Evolutionary conservation across 345 rosid species (phyloP).

Genomic region (Dimocarpus longan): DNA sequence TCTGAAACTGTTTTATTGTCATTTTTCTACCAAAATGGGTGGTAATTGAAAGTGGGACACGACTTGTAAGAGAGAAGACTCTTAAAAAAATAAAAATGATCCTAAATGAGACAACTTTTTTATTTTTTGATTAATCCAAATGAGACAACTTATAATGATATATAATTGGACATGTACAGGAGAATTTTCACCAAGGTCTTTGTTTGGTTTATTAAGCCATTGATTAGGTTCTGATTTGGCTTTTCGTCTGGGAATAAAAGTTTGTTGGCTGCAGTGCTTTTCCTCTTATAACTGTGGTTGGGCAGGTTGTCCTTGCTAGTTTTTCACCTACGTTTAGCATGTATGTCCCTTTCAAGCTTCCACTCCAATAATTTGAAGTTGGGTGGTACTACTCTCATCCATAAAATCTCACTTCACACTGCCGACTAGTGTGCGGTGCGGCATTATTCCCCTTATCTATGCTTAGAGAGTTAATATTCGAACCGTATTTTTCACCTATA

Average conservation of each 20-base stretch:
- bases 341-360: too few relatives aligned
- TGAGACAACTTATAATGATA: slow-evolving; percentile 29
- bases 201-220: slow-evolving; percentile 14
- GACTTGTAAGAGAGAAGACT: background rate
- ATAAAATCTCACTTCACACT: too few relatives aligned
- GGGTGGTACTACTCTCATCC: too few relatives aligned
- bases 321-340: background rate
- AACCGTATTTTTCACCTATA: too few relatives aligned
- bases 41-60: slow-evolving; percentile 17
- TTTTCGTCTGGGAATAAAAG: background rate
- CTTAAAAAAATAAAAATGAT: background rate
- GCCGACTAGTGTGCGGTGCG: too few relatives aligned
- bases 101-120: too few relatives aligned
- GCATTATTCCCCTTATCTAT: too few relatives aligned
- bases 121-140: too few relatives aligned
- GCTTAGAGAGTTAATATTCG: too few relatives aligned
- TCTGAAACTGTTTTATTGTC: background rate
- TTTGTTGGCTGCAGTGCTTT: slow-evolving; percentile 1
- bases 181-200: slow-evolving; percentile 13
- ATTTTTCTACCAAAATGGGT: background rate
- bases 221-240: slow-evolving; percentile 7
- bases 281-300: slow-evolving; percentile 30
- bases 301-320: background rate
- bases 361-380: too few relatives aligned
- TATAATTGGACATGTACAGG: background rate